Percentiles rank a stretch among this genome's conserved stretches.
Conservation (phyloP, 2,329 filamentous ascomycete genomes). For the Claviceps capensis region DNA sequence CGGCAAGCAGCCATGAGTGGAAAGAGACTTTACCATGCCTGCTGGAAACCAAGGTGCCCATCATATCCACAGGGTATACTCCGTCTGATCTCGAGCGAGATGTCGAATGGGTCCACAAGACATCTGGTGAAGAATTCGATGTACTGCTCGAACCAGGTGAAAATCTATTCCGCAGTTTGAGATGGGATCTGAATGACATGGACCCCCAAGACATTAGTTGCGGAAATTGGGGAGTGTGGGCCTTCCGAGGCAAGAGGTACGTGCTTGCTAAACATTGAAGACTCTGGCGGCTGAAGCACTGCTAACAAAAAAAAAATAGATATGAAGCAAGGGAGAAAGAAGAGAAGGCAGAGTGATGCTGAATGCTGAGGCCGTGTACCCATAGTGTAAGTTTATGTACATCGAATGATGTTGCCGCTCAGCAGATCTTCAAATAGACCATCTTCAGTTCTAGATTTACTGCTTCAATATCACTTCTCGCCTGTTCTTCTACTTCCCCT, state of each 20-base stretch:
- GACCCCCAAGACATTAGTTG: slow-evolving; percentile 90
- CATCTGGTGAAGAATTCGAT: slow-evolving; percentile 81
- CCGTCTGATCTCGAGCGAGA: slow-evolving; percentile 91
- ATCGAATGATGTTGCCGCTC: not conserved
- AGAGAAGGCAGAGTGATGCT: slow-evolving; percentile 7
- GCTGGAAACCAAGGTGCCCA: slow-evolving; percentile 87
- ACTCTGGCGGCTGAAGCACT: not conserved
- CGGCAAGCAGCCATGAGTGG: slow-evolving; percentile 90
- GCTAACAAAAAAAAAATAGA: slow-evolving; percentile 18
- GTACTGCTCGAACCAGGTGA: slow-evolving; percentile 83
- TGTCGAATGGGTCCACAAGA: slow-evolving; percentile 77
- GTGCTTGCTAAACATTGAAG: slow-evolving; percentile 11
- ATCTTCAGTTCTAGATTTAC: not conserved
- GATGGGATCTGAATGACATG: slow-evolving; percentile 94
- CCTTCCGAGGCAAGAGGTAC: slow-evolving; percentile 91
- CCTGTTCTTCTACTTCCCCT: no score
- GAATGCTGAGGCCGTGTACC: slow-evolving; percentile 1
- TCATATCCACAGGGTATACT: slow-evolving; percentile 91
- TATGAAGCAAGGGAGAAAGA: slow-evolving; percentile 51
- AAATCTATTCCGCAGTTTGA: slow-evolving; percentile 82
- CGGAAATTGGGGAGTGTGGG: slow-evolving; percentile 96
- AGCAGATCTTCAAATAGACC: not conserved
- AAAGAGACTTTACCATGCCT: slow-evolving; percentile 76
- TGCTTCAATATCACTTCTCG: slow-evolving; percentile 1
- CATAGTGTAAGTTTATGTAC: slow-evolving; percentile 3